phyloP scores from a whole-genome alignment of 495 filamentous ascomycete species.

The Hyaloscypha finlandica region DNA sequence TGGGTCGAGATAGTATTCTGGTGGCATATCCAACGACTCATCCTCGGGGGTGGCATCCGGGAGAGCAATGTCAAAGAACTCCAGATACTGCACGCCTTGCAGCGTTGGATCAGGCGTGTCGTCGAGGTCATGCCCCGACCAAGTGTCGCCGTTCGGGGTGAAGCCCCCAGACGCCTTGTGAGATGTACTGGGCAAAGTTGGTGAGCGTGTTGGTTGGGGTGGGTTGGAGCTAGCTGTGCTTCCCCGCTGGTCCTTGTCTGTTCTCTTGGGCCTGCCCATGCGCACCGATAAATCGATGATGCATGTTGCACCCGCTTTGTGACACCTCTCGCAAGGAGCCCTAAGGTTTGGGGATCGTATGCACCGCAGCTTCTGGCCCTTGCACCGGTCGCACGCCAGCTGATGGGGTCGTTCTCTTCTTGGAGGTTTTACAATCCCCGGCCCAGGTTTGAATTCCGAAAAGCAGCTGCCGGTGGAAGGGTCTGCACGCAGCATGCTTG shows the following conservation, averaged over 20 bases:
- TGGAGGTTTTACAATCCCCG: not conserved
- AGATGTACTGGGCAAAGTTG: slow-evolving; percentile 2
- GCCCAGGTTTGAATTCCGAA: not conserved
- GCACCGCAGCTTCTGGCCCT: slow-evolving; percentile 1
- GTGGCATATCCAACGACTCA: slow-evolving; percentile 1
- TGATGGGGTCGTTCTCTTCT: not conserved
- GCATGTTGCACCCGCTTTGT: not conserved
- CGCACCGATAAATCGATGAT: slow-evolving; percentile 2
- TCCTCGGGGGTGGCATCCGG: not conserved
- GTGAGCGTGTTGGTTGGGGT: slow-evolving; percentile 2
- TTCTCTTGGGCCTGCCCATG: slow-evolving; percentile 1
- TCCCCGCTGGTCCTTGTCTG: slow-evolving; percentile 1
- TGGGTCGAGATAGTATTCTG: slow-evolving; percentile 1
- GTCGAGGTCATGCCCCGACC: slow-evolving; percentile 1
- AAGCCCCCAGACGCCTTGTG: not conserved
- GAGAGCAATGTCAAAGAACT: slow-evolving; percentile 1
- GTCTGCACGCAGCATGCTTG: slow-evolving; percentile 1
- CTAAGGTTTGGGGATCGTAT: slow-evolving; percentile 2
- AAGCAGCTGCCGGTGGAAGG: slow-evolving; percentile 1
- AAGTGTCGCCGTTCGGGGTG: slow-evolving; percentile 2
- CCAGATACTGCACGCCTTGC: slow-evolving; percentile 2
- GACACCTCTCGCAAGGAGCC: slow-evolving; percentile 1
- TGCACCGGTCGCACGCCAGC: not conserved
- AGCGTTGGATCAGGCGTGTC: not conserved
- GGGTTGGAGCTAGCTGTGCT: not conserved